Conservation (phyloP, 352 stramenopile genomes). For the Phytophthora podocarpi region DNA sequence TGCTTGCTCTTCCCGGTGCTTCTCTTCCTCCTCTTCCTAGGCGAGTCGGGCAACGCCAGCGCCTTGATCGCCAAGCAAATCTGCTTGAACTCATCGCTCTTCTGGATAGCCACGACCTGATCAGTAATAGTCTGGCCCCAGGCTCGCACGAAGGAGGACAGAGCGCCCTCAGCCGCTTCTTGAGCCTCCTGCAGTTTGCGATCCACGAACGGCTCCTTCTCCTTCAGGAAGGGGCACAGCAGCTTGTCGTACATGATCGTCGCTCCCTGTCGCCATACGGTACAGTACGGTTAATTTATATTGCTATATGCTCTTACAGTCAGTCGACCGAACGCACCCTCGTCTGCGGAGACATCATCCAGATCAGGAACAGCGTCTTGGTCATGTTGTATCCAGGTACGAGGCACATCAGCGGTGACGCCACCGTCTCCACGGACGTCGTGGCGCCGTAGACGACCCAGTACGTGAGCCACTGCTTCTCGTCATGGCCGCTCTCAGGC, state of each 20-base stretch:
- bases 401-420: slow-evolving; percentile 52
- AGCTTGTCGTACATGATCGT: slow-evolving; percentile 70
- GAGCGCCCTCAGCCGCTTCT: slow-evolving; percentile 43
- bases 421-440: slow-evolving; percentile 89
- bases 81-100: slow-evolving; percentile 57
- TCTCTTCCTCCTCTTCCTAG: slow-evolving; percentile 31
- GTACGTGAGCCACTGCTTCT: slow-evolving; percentile 94
- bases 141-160: slow-evolving; percentile 54
- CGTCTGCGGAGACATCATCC: slow-evolving; percentile 95
- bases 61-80: slow-evolving; percentile 47
- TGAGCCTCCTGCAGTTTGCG: slow-evolving; percentile 62
- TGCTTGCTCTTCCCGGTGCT: slow-evolving; percentile 26
- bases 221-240: slow-evolving; percentile 65
- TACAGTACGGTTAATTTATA: not conserved
- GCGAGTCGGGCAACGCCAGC: slow-evolving; percentile 23
- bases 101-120: slow-evolving; percentile 50
- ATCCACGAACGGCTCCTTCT: slow-evolving; percentile 77
- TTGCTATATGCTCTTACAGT: not conserved
- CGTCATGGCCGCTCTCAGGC: slow-evolving; percentile 45
- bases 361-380: slow-evolving; percentile 96
- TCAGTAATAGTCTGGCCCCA: slow-evolving; percentile 56
- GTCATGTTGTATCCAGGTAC: slow-evolving; percentile 96
- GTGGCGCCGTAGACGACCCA: slow-evolving; percentile 96
- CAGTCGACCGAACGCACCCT: slow-evolving; percentile 44
- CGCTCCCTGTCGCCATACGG: slow-evolving; percentile 42